Conservation (phyloP, 2,329 filamentous ascomycete species). For the Fonsecaea nubica region DNA sequence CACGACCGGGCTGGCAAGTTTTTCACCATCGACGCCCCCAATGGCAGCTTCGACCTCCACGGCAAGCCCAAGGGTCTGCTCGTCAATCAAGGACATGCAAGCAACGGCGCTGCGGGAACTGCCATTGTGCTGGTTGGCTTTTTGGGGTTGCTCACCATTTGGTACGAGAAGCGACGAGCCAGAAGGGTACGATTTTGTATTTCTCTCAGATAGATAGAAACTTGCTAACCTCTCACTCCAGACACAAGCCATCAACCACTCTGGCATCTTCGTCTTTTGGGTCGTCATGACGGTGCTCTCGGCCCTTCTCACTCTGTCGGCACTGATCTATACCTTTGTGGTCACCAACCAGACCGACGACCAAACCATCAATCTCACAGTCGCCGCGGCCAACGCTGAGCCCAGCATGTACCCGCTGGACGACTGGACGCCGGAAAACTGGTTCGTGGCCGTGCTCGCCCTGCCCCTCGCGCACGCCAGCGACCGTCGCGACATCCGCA, state of each 20-base stretch:
- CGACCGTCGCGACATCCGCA: slow-evolving; percentile 32
- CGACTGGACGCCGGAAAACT: slow-evolving; percentile 40
- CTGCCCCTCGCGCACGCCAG: slow-evolving; percentile 31
- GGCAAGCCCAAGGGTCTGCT: slow-evolving; percentile 34
- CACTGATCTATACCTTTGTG: slow-evolving; percentile 39
- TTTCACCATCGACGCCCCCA: slow-evolving; percentile 35
- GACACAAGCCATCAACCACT: slow-evolving; percentile 21
- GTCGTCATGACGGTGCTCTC: slow-evolving; percentile 35
- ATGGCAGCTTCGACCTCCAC: slow-evolving; percentile 34
- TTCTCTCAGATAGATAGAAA: not conserved
- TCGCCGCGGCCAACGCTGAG: slow-evolving; percentile 42
- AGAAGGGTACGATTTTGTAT: slow-evolving; percentile 24
- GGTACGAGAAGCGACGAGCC: slow-evolving; percentile 26
- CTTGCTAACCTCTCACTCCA: slow-evolving; percentile 3
- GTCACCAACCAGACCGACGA: slow-evolving; percentile 32
- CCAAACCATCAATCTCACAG: slow-evolving; percentile 39
- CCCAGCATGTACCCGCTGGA: slow-evolving; percentile 43
- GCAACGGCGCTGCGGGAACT: slow-evolving; percentile 40
- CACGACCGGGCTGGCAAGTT: slow-evolving; percentile 37
- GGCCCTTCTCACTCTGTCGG: slow-evolving; percentile 33
- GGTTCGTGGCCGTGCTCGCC: slow-evolving; percentile 37
- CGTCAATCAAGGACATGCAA: slow-evolving; percentile 38
- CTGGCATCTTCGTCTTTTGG: slow-evolving; percentile 34
- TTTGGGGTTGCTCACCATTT: slow-evolving; percentile 34
- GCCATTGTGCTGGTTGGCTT: slow-evolving; percentile 38